Percentiles rank a stretch among this genome's conserved stretches.
Evolutionary conservation across 306 rosid genomes (phyloP).

Genomic region (Lotus japonicus): DNA sequence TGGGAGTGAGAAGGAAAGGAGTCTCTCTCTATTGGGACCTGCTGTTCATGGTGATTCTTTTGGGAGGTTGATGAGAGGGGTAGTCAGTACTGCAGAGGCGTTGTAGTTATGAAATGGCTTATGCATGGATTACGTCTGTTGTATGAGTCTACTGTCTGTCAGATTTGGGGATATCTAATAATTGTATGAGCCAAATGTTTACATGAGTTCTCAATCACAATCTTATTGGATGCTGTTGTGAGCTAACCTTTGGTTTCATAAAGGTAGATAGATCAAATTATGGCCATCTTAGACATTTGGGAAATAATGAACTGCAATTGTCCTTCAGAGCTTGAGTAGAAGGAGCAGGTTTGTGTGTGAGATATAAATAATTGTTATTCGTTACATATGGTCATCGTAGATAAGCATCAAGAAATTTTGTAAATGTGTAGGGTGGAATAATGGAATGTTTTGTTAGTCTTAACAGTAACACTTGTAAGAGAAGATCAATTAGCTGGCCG

Average conservation of each 20-base stretch:
- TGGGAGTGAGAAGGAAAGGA: background rate
- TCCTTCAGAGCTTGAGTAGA: background rate
- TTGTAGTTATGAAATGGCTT: conserved; percentile 9
- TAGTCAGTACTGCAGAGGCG: background rate
- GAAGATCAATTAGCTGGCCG: no score
- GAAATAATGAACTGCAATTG: background rate
- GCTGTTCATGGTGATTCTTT: background rate
- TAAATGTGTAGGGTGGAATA: background rate
- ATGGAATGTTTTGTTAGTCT: background rate
- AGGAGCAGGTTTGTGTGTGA: background rate
- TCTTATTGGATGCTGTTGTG: background rate
- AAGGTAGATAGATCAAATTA: background rate
- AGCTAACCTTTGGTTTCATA: background rate
- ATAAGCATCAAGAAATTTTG: background rate
- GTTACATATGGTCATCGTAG: background rate
- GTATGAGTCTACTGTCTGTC: background rate
- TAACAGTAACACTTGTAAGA: no score
- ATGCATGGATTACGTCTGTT: background rate
- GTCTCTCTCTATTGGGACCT: background rate
- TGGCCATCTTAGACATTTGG: background rate
- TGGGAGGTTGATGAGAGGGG: conserved; percentile 27
- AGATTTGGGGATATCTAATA: background rate
- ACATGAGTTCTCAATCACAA: background rate
- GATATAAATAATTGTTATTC: background rate
- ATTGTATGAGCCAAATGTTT: background rate